Conservation (phyloP, 2,329 filamentous ascomycete species). For the Hymenoscyphus fraxineus region DNA sequence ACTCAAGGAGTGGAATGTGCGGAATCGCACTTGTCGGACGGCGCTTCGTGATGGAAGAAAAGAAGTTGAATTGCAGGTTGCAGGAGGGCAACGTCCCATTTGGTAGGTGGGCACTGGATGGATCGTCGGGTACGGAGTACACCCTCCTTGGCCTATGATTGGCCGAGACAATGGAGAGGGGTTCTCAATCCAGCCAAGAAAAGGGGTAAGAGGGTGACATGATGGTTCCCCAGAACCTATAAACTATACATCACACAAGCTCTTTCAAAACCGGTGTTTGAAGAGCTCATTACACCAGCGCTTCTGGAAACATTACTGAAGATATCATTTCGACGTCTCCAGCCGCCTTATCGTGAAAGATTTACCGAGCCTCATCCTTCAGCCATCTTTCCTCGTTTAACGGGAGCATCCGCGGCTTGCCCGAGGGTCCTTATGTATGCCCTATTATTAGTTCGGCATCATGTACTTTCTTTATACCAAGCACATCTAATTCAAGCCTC, state of each 20-base stretch:
- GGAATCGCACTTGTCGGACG: neutral
- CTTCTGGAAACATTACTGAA: neutral
- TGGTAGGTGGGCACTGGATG: neutral
- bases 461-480: too few species aligned
- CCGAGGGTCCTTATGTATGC: too few species aligned
- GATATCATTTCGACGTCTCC: neutral
- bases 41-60: neutral
- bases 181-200: neutral
- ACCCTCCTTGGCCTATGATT: neutral
- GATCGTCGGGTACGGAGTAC: neutral
- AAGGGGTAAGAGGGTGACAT: neutral
- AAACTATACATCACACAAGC: neutral
- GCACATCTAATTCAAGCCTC: too few species aligned
- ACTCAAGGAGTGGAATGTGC: slow-evolving; percentile 15
- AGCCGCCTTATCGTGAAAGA: neutral
- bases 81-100: neutral
- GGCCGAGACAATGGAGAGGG: neutral
- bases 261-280: neutral
- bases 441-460: too few species aligned
- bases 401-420: too few species aligned
- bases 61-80: neutral
- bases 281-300: neutral
- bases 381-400: neutral
- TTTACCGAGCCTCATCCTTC: neutral
- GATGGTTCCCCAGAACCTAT: neutral